Evolutionary conservation across 495 filamentous ascomycete genomes (phyloP), one percentile per base, ranked within the genome.

Genomic region (Talaromyces liani): DNA sequence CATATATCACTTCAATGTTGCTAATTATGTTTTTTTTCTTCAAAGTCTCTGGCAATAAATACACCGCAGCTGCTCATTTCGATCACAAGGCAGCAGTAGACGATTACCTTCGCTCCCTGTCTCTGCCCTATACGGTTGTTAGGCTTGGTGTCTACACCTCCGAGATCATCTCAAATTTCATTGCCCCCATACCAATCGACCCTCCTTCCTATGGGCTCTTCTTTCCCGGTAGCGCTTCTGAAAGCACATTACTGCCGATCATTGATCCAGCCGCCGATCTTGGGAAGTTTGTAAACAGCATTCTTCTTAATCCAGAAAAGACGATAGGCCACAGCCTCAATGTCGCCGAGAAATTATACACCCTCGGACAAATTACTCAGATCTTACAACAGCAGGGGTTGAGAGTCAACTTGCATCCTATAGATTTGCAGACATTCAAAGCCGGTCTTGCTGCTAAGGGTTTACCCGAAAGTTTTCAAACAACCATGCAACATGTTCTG

Each of bases 321-420:
- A 41, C 58, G 14, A 14, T 41, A 12, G 58, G 58, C 4, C 39
- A n/a, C 20, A 36, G 22, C 12, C 29, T 27, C 58, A 60, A 60
- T 12, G 33, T 60, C 5, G 58, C 58, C 14, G 58, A 60, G 58
- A 60, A 60, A 20, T n/a, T 22, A 3, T 60, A 60, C n/a, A 41
- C 58, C 10, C 22, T 60, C 18, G 34, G 36, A 60, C 33, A 60
- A 47, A 24, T 60, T 29, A 24, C 20, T 2, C 14, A 24, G 20
- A 49, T 45, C 14, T 9, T 60, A 10, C 33, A 25, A 41, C 18
- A 25, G 10, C 58, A 25, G 16, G 36, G 58, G 2, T 36, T 60
- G 33, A 41, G 39, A 41, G 25, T 45, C 4, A 27, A 18, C 16
- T 47, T 47, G 12, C 34, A 45, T 14, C 18, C 18, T 16, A 24